phyloP scores from a whole-genome alignment of 768 basidiomycete genomes.

The Rhodotorula toruloides region DNA sequence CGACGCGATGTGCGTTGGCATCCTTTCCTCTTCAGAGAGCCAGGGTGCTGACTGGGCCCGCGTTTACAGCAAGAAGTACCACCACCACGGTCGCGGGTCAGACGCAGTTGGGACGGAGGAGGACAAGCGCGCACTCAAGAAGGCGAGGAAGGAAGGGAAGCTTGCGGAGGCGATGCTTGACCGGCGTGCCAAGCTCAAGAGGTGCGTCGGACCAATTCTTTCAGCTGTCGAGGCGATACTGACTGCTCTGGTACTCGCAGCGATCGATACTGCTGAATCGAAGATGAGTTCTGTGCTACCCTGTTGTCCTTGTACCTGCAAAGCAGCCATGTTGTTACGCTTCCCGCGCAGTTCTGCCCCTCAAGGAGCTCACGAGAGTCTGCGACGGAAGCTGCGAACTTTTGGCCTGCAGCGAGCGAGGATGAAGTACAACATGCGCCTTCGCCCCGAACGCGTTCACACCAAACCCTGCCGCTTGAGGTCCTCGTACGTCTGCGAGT shows the following conservation, averaged over 20 bases:
- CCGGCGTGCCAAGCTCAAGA: conserved; percentile 71
- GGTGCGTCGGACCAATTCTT: not conserved
- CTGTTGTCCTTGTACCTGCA: too few relatives aligned
- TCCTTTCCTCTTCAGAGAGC: not conserved
- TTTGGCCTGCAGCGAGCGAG: too few relatives aligned
- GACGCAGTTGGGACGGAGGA: conserved; percentile 59
- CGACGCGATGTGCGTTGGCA: conserved; percentile 39
- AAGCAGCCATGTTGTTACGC: too few relatives aligned
- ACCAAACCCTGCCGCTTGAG: conserved; percentile 42
- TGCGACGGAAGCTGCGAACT: too few relatives aligned
- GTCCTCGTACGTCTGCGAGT: conserved; percentile 40
- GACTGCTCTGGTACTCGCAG: not conserved
- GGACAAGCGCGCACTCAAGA: conserved; percentile 76
- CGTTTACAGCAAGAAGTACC: conserved; percentile 59
- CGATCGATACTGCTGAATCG: conserved; percentile 22
- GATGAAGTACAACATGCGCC: not conserved
- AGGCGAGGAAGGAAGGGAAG: conserved; percentile 50
- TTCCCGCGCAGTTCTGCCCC: too few relatives aligned
- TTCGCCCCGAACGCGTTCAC: not conserved
- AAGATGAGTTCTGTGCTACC: not conserved
- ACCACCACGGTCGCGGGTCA: conserved; percentile 67
- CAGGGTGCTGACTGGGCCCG: too few relatives aligned
- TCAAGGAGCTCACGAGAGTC: too few relatives aligned
- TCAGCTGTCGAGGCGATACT: not conserved
- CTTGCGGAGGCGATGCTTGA: conserved; percentile 69